A percentile compares a stretch with the other conserved stretches of the same genome.
Evolutionary conservation across 331 rosid species (phyloP).

Genomic region (Prunus yedoensis): DNA sequence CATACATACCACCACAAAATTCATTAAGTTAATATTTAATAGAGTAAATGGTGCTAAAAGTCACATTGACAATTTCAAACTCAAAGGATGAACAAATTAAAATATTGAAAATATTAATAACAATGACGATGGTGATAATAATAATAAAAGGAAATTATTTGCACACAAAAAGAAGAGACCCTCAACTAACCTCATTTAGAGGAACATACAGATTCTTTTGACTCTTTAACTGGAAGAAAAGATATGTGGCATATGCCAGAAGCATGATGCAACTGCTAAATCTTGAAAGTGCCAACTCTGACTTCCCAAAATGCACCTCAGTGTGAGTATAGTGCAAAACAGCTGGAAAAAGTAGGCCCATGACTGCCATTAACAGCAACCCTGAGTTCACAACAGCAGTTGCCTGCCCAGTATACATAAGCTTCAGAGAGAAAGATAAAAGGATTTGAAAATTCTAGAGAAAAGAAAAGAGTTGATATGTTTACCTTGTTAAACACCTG

Average conservation of each 20-base stretch:
- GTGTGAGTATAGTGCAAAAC: slow-evolving; percentile 76
- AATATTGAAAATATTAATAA: neutral
- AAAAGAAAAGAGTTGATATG: neutral
- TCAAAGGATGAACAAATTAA: neutral
- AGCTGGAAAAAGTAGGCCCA: slow-evolving; percentile 78
- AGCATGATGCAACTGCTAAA: slow-evolving; percentile 95
- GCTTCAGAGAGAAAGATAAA: slow-evolving; percentile 16
- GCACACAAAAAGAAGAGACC: neutral
- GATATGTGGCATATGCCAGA: slow-evolving; percentile 72
- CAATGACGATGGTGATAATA: neutral
- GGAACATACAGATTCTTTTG: slow-evolving; percentile 45
- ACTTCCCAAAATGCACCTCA: slow-evolving; percentile 65
- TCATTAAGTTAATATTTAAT: slow-evolving; percentile 20
- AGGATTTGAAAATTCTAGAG: slow-evolving; percentile 6
- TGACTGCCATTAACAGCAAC: slow-evolving; percentile 82
- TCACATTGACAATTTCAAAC: neutral
- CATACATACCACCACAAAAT: slow-evolving; percentile 20
- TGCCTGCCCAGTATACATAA: slow-evolving; percentile 51
- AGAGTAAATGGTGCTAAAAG: neutral
- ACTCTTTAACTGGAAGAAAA: slow-evolving; percentile 72
- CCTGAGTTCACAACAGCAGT: slow-evolving; percentile 70
- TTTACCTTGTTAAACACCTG: slow-evolving; percentile 78
- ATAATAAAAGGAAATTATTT: neutral
- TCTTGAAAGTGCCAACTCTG: slow-evolving; percentile 87
- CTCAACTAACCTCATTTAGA: slow-evolving; percentile 49